A percentile compares a stretch with the other conserved stretches of the same genome.
Conservation (phyloP, 768 basidiomycete species). For the Lactifluus volemus region DNA sequence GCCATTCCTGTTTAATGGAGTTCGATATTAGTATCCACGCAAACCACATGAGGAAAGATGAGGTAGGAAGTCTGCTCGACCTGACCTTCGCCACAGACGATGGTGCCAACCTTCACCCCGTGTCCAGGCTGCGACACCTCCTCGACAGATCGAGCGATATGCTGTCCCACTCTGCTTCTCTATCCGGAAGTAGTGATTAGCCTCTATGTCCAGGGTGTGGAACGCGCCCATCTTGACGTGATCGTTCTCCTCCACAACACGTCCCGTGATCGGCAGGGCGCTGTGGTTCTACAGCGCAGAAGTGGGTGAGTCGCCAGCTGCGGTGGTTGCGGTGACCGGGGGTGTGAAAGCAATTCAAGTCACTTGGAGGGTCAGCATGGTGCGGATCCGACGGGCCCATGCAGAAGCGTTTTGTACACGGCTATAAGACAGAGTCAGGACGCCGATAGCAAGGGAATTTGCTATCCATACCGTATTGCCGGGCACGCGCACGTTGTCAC, state of each 20-base stretch:
- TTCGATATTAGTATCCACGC: background rate
- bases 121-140: conserved; percentile 89
- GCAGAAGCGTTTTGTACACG: conserved; percentile 84
- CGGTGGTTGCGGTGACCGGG: conserved; percentile 41
- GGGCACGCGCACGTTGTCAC: conserved; percentile 80
- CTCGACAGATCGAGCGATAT: conserved; percentile 66
- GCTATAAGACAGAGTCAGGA: conserved; percentile 29
- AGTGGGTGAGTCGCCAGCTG: conserved; percentile 30
- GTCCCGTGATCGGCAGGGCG: conserved; percentile 81
- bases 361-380: conserved; percentile 77
- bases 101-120: conserved; percentile 92
- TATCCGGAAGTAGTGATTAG: conserved; percentile 83
- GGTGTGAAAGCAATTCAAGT: conserved; percentile 75
- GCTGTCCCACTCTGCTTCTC: conserved; percentile 92
- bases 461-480: conserved; percentile 59
- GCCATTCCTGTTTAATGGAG: conserved; percentile 52
- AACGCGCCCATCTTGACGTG: conserved; percentile 89
- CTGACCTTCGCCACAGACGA: conserved; percentile 87
- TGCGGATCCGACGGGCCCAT: conserved; percentile 94
- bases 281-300: conserved; percentile 30
- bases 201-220: conserved; percentile 91
- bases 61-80: background rate
- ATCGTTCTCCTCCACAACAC: conserved; percentile 76
- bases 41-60: background rate
- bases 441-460: background rate